Evolutionary conservation across 306 rosid genomes (phyloP), one percentile per base, ranked within the genome.

Genomic region (Spatholobus suberectus): DNA sequence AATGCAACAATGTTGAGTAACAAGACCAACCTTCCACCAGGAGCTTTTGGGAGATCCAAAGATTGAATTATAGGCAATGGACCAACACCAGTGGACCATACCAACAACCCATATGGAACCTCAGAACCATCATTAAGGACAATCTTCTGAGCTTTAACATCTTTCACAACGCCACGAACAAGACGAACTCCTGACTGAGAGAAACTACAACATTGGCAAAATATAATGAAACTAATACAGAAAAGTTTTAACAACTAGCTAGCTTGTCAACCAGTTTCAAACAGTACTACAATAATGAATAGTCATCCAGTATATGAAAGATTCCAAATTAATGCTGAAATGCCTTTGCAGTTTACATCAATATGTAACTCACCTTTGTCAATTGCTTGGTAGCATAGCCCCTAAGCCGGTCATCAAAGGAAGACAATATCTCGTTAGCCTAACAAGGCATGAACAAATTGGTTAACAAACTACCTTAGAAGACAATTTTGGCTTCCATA

Each of bases 21-120:
- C 65, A 14, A 15, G 67, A 69, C 75, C 74, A 41, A 89, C 98
- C 98, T 88, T 83, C 98, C 98, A 81, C 93, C 94, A 6, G 97
- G 90, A 87, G 97, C 83, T 84, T 94, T 94, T 5, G 98, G 91
- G 68, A 94, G 85, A 41, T 87, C 89, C 61, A 94, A 32, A 52
- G 92, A 78, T 18, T 88, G 88, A 57, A 90, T 86, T 47, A 94
- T 80, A 65, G 97, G 80, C 40, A 96, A 89, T 51, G 98, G 98
- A 57, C 97, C 97, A 82, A 94, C 98, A 70, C 98, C 97, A 6
- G 97, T 94, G 51, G 98, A 92, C 98, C 98, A 94, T 29, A 94
- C 98, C 59, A 94, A 62, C 85, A 94, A 78, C 27, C 98, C 98
- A 81, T 87, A 94, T 51, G 98, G 97, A 76, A 94, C 97, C 86